A percentile compares a stretch with the other conserved stretches of the same genome.
Conservation (phyloP, 768 basidiomycete species). For the Suillus ampliporus region DNA sequence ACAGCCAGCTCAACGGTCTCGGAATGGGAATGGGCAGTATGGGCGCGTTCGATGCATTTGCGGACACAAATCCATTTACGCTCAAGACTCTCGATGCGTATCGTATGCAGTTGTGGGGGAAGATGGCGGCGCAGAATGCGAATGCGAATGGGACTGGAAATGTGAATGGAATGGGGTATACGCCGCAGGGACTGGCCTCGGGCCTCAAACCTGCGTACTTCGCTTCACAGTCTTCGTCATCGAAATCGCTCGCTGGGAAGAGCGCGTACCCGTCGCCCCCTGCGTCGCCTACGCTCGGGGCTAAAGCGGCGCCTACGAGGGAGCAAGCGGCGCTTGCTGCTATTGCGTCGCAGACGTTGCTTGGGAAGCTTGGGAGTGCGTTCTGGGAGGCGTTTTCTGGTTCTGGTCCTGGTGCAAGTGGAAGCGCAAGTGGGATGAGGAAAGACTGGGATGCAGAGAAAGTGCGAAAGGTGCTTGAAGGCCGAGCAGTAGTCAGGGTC, state of each 20-base stretch:
- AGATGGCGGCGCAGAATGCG: conserved; percentile 79
- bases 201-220: conserved; percentile 46
- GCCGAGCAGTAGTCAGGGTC: conserved; percentile 77
- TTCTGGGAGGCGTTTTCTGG: conserved; percentile 94
- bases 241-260: conserved; percentile 46
- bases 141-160: conserved; percentile 27
- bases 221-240: conserved; percentile 27
- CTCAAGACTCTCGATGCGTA: conserved; percentile 87
- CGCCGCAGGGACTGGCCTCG: conserved; percentile 37
- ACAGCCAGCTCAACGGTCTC: conserved; percentile 36
- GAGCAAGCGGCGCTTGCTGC: conserved; percentile 53
- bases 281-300: conserved; percentile 40
- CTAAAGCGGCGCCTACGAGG: conserved; percentile 30
- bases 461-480: conserved; percentile 80
- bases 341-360: conserved; percentile 79
- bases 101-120: conserved; percentile 92
- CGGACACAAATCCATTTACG: conserved; percentile 83
- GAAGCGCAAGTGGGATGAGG: conserved; percentile 10
- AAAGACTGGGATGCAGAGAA: conserved; percentile 75
- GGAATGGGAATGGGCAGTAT: conserved; percentile 31
- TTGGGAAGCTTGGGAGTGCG: conserved; percentile 70
- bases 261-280: conserved; percentile 51
- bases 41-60: conserved; percentile 74
- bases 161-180: background rate
- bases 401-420: conserved; percentile 13